These are phyloP conservation scores for Cytospora schulzeri DNA, from an alignment of 2,329 filamentous ascomycete species.

Conservation along the genomic window DNA sequence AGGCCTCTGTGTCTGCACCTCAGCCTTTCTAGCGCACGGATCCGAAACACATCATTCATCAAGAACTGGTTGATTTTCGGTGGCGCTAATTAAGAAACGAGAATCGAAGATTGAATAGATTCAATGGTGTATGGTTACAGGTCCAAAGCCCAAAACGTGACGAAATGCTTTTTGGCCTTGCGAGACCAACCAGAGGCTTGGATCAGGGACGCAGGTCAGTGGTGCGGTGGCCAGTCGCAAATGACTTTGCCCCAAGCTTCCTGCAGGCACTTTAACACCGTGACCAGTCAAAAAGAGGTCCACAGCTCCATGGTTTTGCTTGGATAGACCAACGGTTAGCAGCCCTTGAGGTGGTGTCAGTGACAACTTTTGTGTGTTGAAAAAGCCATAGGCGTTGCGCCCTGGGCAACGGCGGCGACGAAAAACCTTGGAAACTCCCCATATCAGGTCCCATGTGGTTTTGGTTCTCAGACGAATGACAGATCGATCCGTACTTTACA, in stretches of 20 bases:
- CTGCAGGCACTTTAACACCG: constrained; percentile 20
- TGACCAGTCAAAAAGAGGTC: constrained; percentile 17
- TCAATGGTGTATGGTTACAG: not conserved
- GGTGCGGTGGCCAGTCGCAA: constrained; percentile 11
- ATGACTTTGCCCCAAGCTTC: not conserved
- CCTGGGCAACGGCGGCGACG: constrained; percentile 5
- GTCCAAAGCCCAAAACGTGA: constrained; percentile 10
- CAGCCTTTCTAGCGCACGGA: constrained; percentile 2
- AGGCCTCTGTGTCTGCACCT: constrained; percentile 11
- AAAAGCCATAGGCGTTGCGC: constrained; percentile 11
- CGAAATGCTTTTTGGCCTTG: constrained; percentile 5
- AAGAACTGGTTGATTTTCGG: not conserved
- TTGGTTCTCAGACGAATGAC: not conserved
- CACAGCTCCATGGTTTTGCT: not conserved
- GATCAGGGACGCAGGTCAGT: constrained; percentile 7
- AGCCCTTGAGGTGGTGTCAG: constrained; percentile 1
- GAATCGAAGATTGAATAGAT: constrained; percentile 7
- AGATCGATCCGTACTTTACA: not conserved
- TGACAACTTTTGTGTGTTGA: not conserved
- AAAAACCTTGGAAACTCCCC: no score
- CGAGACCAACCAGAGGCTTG: constrained; percentile 23
- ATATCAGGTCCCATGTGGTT: not conserved
- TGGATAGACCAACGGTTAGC: not conserved
- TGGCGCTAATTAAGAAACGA: constrained; percentile 6
- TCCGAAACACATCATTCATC: constrained; percentile 3